Evolutionary conservation across 805 yeast genomes (phyloP), one percentile per base, ranked within the genome.

Genomic region (Lipomyces oligophaga): DNA sequence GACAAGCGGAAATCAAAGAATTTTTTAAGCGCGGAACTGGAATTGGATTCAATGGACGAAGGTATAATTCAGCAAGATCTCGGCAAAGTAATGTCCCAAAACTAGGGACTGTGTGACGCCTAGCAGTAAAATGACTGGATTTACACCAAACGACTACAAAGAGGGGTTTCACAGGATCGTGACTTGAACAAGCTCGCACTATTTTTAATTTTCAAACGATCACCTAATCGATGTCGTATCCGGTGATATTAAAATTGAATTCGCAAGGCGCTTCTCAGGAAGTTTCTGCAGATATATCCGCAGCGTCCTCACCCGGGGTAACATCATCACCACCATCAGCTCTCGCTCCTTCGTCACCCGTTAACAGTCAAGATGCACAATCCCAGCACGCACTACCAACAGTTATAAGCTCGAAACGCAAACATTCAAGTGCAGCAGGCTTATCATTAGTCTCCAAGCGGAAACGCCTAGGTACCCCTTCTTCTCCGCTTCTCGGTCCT

Each of bases 191-290:
- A 16, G 21, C 3, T 15, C 6, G 19, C 10, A 32, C 19, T 21
- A 3, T 19, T 21, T 16, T 16, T 19, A 3, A 11, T 34, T 20
- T 5, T 7, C 13, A 15, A 34, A 26, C 37, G 6, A 26, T 10
- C 26, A 16, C 2, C 37, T 11, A 28, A 15, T 4, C 24, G n/a
- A 32, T 34, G 24, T 41, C 41, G 13, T 30, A 44, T 18, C 21
- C 46, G 30, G 49, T 50, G 15, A 45, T 50, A 10, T 43, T 50
- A 16, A 50, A 47, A 34, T 35, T 50, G 28, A 47, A 47, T 21
- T 47, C 55, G 1, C 46, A 42, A 32, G 45, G 46, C 20, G 46
- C 47, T 6, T 47, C 37, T 27, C 54, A 49, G 22, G 47, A 45
- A 30, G 37, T 26, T 4, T 15, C 41, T 18, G 35, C 43, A n/a